Evolutionary conservation across 2,329 filamentous ascomycete genomes (phyloP).

Genomic region (Leptodontidium sp.): DNA sequence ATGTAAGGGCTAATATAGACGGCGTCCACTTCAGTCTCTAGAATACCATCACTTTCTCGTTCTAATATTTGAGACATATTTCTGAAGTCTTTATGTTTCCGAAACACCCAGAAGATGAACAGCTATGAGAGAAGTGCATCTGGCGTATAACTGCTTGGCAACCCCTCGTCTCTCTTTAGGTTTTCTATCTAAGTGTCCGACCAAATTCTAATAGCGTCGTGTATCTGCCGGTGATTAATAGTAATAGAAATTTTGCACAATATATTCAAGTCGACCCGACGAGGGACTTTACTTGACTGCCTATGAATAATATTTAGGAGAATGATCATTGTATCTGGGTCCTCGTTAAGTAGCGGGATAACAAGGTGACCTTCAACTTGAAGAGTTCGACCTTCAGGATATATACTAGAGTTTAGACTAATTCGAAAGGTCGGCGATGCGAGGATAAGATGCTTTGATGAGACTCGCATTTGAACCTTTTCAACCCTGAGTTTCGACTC

Average conservation of each 20-base stretch:
- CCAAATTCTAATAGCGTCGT: conserved; percentile 29
- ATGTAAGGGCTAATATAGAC: conserved; percentile 12
- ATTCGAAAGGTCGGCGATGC: conserved; percentile 30
- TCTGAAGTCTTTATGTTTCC: conserved; percentile 25
- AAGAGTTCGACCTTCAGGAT: conserved; percentile 24
- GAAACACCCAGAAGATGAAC: conserved; percentile 34
- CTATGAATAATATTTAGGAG: conserved; percentile 38
- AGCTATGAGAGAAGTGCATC: conserved; percentile 24
- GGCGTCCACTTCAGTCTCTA: conserved; percentile 19
- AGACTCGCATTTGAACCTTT: conserved; percentile 25
- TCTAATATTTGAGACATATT: conserved; percentile 22
- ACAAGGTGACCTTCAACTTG: conserved; percentile 19
- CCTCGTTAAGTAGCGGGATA: conserved; percentile 28
- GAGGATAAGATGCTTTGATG: conserved; percentile 34
- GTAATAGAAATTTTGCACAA: conserved; percentile 27
- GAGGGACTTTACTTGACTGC: conserved; percentile 31
- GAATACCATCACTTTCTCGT: conserved; percentile 25
- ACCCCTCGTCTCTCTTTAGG: conserved; percentile 19
- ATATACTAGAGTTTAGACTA: conserved; percentile 26
- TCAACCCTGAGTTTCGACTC: neutral
- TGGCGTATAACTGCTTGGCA: conserved; percentile 22
- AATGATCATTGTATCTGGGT: conserved; percentile 32
- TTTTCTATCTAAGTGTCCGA: conserved; percentile 34
- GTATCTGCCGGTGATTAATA: conserved; percentile 29
- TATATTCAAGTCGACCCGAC: conserved; percentile 29